These are phyloP conservation scores for Hymenoscyphus repandus DNA, from an alignment of 2,329 filamentous ascomycete genomes.

Conservation along the genomic window DNA sequence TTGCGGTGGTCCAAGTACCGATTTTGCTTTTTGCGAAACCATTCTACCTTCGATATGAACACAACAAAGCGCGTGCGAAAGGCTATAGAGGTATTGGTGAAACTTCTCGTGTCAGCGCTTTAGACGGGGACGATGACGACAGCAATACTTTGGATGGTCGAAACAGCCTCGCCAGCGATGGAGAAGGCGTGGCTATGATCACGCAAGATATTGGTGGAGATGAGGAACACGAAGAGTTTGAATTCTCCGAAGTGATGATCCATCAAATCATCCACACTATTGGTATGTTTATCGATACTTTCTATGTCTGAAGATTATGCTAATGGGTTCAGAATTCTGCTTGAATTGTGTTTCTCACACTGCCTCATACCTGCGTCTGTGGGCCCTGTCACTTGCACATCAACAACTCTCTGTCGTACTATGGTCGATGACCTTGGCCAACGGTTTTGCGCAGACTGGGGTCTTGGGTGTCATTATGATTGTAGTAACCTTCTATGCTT, in stretches of 20 bases:
- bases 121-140: constrained; percentile 81
- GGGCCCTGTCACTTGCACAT: constrained; percentile 94
- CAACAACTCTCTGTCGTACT: constrained; percentile 95
- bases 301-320: constrained; percentile 10
- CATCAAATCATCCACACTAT: constrained; percentile 99
- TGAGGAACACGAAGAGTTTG: constrained; percentile 91
- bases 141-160: constrained; percentile 55
- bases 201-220: constrained; percentile 75
- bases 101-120: constrained; percentile 77
- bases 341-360: constrained; percentile 99
- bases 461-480: constrained; percentile 71
- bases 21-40: constrained; percentile 92
- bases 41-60: constrained; percentile 87
- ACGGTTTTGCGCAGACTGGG: constrained; percentile 64
- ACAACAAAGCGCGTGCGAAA: constrained; percentile 80
- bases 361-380: constrained; percentile 95
- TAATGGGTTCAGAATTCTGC: constrained; percentile 73
- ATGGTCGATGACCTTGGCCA: constrained; percentile 90
- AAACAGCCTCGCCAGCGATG: constrained; percentile 67
- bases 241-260: constrained; percentile 96
- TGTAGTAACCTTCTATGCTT: constrained; percentile 77
- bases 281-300: constrained; percentile 53
- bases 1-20: constrained; percentile 84
- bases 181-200: constrained; percentile 81
- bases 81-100: constrained; percentile 95